Conservation (phyloP, 2,329 filamentous ascomycete genomes). For the Aureobasidium subglaciale region DNA sequence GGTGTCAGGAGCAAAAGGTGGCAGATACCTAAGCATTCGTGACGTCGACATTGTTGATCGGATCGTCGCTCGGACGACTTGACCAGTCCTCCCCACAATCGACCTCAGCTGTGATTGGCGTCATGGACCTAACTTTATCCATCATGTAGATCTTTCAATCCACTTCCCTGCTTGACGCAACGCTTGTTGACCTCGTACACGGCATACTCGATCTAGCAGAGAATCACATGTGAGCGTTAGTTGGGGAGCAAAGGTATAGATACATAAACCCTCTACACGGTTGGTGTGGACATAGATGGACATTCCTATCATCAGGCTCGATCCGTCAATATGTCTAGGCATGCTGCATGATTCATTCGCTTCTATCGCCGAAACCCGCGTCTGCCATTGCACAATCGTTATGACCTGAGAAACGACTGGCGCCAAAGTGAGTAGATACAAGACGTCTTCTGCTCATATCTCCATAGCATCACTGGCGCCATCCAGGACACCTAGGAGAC, state of each 20-base stretch:
- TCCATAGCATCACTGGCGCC: constrained; percentile 14
- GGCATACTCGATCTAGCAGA: not conserved
- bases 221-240: too few species aligned
- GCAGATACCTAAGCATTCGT: not conserved
- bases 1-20: not conserved
- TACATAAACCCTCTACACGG: too few species aligned
- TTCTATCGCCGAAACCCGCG: too few species aligned
- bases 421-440: too few species aligned
- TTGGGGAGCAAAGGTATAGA: not conserved
- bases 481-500: constrained; percentile 59
- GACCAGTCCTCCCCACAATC: not conserved
- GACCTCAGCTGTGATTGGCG: not conserved
- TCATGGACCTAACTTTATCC: not conserved
- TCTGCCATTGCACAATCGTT: too few species aligned
- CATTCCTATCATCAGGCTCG: too few species aligned
- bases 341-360: too few species aligned
- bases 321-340: too few species aligned
- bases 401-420: too few species aligned
- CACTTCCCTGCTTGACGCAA: not conserved
- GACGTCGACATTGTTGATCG: not conserved
- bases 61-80: not conserved
- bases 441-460: not conserved
- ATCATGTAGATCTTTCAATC: constrained; percentile 4
- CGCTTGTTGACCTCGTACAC: not conserved
- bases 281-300: too few species aligned